phyloP scores from a whole-genome alignment of 345 rosid genomes.

The Carallia brachiata region DNA sequence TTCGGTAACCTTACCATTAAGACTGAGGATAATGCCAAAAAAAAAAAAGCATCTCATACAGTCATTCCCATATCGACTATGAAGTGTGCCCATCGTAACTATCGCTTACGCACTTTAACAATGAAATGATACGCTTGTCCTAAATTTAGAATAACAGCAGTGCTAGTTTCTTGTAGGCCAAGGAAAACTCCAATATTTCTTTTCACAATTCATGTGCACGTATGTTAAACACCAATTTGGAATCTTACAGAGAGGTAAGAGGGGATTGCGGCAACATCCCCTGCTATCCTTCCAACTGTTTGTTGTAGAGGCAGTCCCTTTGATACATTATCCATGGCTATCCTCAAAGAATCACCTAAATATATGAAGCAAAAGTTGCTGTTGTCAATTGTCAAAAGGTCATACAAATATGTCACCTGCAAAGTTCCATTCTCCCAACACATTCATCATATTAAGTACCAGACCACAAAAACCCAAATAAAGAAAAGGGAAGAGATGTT shows the following conservation, averaged over 20 bases:
- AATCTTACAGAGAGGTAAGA: conserved; percentile 54
- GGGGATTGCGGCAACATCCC: conserved; percentile 46
- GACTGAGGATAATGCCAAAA: no score
- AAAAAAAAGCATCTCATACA: no score
- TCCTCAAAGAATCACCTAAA: conserved; percentile 54
- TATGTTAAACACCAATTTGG: neutral
- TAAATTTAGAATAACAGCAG: no score
- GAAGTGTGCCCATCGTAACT: no score
- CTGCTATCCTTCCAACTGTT: conserved; percentile 34
- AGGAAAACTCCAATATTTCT: neutral
- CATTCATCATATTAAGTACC: neutral
- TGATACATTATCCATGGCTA: conserved; percentile 38
- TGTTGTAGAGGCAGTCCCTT: conserved; percentile 54
- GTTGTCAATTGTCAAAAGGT: neutral
- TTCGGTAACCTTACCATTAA: no score
- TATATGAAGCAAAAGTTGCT: conserved; percentile 2
- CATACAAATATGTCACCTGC: neutral
- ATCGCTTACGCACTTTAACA: no score
- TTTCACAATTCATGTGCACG: neutral
- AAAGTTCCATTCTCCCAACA: neutral
- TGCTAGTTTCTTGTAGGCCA: neutral
- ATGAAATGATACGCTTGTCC: no score
- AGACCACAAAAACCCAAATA: no score
- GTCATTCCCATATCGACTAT: no score
- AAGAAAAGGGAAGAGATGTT: no score